Percentiles rank a stretch among this genome's conserved stretches.
Evolutionary conservation across 179 eudicot species (phyloP).

Genomic region (Nepenthes alata): DNA sequence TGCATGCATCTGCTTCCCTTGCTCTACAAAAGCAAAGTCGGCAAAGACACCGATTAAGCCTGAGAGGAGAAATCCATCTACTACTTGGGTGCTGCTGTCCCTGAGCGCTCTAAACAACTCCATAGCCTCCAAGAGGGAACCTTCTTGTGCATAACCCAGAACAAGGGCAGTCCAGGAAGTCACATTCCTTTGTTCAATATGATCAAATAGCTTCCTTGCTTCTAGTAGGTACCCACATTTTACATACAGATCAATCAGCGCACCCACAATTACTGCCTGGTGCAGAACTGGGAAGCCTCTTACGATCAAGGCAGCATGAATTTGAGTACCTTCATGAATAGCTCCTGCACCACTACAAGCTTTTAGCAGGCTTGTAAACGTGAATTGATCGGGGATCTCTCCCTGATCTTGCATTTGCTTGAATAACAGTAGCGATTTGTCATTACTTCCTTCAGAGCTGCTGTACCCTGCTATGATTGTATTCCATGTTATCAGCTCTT

Average conservation of each 20-base stretch:
- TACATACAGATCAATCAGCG: constrained; percentile 34
- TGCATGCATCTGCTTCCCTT: constrained; percentile 40
- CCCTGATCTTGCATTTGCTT: constrained; percentile 17
- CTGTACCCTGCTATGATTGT: constrained; percentile 31
- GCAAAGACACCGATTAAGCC: constrained; percentile 40
- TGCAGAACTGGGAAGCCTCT: constrained; percentile 30
- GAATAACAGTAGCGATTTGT: constrained; percentile 17
- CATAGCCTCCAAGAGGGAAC: constrained; percentile 25
- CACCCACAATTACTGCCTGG: constrained; percentile 23
- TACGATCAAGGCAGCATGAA: constrained; percentile 35
- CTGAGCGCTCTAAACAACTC: constrained; percentile 27
- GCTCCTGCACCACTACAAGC: constrained; percentile 21
- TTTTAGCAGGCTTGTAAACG: constrained; percentile 30
- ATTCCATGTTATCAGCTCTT: constrained; percentile 30
- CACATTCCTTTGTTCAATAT: constrained; percentile 22
- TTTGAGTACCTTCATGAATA: constrained; percentile 21
- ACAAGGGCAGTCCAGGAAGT: constrained; percentile 33
- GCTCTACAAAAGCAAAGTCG: constrained; percentile 35
- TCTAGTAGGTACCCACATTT: constrained; percentile 23
- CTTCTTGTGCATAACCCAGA: constrained; percentile 37
- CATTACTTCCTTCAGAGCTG: constrained; percentile 10
- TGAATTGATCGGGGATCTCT: constrained; percentile 31
- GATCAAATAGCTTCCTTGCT: constrained; percentile 31
- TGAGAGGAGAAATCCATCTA: constrained; percentile 34
- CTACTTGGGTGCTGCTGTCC: constrained; percentile 12